Evolutionary conservation across 192 early-diverging fungal genomes (phyloP).

Genomic region (Obelidium mucronatum): DNA sequence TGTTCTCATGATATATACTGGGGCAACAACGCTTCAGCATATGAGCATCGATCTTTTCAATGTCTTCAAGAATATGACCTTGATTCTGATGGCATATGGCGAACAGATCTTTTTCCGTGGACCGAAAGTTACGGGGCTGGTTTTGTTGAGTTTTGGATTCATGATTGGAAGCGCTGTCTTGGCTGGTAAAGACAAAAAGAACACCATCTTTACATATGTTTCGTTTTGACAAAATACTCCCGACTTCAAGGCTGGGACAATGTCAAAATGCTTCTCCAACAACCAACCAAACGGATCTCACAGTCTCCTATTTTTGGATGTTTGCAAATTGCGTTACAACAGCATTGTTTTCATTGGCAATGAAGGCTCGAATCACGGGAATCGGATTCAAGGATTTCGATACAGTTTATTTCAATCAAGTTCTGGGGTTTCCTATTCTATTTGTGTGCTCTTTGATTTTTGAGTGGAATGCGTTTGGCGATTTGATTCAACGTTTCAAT

Average conservation of each 20-base stretch:
- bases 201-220: too few relatives aligned
- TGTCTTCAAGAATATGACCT: conserved; percentile 98
- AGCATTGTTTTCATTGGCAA: conserved; percentile 85
- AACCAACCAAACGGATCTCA: too few relatives aligned
- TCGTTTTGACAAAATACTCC: too few relatives aligned
- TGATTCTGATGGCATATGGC: too few relatives aligned
- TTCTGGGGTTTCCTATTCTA: conserved; percentile 81
- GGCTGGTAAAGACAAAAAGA: too few relatives aligned
- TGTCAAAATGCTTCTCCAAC: too few relatives aligned
- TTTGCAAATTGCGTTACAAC: conserved; percentile 89
- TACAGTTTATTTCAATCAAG: conserved; percentile 97
- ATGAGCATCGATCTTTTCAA: conserved; percentile 94
- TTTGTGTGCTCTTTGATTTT: conserved; percentile 46
- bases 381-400: conserved; percentile 97
- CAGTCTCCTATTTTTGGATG: conserved; percentile 79
- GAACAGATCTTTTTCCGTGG: too few relatives aligned
- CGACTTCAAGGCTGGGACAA: too few relatives aligned
- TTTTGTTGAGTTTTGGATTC: too few relatives aligned
- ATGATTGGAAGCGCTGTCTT: too few relatives aligned
- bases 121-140: too few relatives aligned
- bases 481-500: conserved; percentile 38
- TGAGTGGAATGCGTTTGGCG: conserved; percentile 36
- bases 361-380: conserved; percentile 88
- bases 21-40: conserved; percentile 91
- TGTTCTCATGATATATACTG: conserved; percentile 97